Conservation (phyloP, 2,329 filamentous ascomycete genomes). For the Berkeleyomyces basicola region DNA sequence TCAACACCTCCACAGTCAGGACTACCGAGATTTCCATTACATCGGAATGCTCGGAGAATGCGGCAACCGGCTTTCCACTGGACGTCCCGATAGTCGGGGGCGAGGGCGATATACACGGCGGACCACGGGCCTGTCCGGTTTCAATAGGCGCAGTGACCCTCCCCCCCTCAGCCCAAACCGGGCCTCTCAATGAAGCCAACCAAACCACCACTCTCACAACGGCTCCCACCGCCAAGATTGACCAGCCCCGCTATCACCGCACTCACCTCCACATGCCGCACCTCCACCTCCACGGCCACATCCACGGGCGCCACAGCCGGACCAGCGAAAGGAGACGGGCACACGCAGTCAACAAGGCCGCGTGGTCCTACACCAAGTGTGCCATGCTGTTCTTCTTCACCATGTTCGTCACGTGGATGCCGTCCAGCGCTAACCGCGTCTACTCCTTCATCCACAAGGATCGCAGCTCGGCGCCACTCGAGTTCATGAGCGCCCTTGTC, state of each 20-base stretch:
- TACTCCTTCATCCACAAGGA: conserved; percentile 42
- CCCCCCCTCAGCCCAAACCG: conserved; percentile 45
- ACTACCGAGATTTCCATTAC: conserved; percentile 41
- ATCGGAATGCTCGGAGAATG: conserved; percentile 21
- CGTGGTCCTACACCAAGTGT: conserved; percentile 48
- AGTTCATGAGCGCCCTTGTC: conserved; percentile 51
- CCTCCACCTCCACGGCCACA: not conserved
- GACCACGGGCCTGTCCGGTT: conserved; percentile 40
- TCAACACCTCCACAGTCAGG: conserved; percentile 28
- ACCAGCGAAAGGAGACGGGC: conserved; percentile 16
- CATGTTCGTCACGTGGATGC: conserved; percentile 52
- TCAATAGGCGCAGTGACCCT: conserved; percentile 45
- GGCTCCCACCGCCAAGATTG: conserved; percentile 33
- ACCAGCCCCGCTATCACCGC: conserved; percentile 24
- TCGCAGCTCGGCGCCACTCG: conserved; percentile 35
- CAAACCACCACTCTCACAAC: conserved; percentile 55
- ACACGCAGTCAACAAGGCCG: conserved; percentile 37
- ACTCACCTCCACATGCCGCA: not conserved
- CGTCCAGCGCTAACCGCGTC: conserved; percentile 53
- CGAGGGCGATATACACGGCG: not conserved
- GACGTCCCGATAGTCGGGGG: not conserved
- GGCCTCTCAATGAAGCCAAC: conserved; percentile 51
- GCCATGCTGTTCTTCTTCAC: conserved; percentile 49
- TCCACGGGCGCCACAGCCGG: conserved; percentile 13
- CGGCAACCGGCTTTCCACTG: not conserved